These are phyloP conservation scores for Whalleya microplaca DNA, from an alignment of 2,329 filamentous ascomycete species.

Conservation along the genomic window DNA sequence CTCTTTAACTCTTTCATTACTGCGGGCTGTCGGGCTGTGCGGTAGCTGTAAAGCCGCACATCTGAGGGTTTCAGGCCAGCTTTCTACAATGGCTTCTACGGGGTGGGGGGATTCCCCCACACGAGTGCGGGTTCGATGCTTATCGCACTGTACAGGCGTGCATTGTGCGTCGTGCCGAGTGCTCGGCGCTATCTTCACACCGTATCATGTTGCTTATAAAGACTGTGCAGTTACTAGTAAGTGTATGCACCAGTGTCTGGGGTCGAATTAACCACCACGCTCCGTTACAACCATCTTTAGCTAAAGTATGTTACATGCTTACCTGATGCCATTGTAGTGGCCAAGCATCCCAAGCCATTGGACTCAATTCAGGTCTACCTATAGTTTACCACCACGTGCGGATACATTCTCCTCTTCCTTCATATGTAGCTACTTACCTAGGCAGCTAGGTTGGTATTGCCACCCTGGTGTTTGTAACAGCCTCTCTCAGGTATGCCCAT, in stretches of 20 bases:
- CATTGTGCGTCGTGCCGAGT: background rate
- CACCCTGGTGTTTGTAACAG: background rate
- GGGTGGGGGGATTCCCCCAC: no score
- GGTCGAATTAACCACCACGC: no score
- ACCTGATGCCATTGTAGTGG: background rate
- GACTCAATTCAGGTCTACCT: conserved; percentile 6
- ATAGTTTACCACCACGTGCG: conserved; percentile 22
- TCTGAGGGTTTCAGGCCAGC: background rate
- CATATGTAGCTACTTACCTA: no score
- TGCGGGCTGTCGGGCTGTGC: background rate
- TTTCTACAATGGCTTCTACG: no score
- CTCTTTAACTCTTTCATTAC: background rate
- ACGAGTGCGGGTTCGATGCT: background rate
- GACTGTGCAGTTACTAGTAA: conserved; percentile 7
- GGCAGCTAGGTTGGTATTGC: no score
- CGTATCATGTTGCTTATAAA: conserved; percentile 11
- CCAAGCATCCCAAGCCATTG: background rate
- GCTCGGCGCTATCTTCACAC: background rate
- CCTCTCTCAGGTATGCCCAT: background rate
- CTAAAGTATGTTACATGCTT: background rate
- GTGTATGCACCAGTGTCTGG: background rate
- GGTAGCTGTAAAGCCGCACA: background rate
- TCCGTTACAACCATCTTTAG: background rate
- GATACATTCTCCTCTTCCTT: conserved; percentile 7
- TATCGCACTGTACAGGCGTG: background rate